Evolutionary conservation across 768 basidiomycete species (phyloP), one percentile per base, ranked within the genome.

Genomic region (Phylloporus sp.): DNA sequence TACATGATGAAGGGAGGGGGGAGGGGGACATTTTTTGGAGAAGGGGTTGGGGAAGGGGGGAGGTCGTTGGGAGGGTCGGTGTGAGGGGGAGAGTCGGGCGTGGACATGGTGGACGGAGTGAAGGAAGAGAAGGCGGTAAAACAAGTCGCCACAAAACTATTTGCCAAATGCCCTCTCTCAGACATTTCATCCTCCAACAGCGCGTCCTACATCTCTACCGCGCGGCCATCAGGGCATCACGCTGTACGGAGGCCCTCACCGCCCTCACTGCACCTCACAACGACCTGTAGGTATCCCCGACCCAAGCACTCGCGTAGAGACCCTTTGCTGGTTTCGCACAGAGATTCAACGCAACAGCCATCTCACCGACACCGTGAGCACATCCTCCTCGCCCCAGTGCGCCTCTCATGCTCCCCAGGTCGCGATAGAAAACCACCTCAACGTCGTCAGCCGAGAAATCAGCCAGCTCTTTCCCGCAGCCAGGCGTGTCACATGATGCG

Each of bases 181-280:
- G 75, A 66, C 85, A 90, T 66, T 90, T 89, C 59, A 76, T 90
- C 57, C 74, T 90, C 48, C 75, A 75, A 49, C 77, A 81, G 50
- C 69, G 75, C 59, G 80, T 76, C 17, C 59, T 89, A 36, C 62
- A 70, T 52, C 68, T 88, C 38, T 90, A 88, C 66, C 78, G 86
- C 46, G 63, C 71, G 43, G 76, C 79, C n/a, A 73, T 88, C 54
- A 80, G 86, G 40, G 80, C 84, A 11, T 80, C 84, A 8, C 73
- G 76, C 72, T 72, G 88, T 86, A 58, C 52, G 65, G 11, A 38
- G 31, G n/a, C n/a, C n/a, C n/a, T n/a, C 36, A 15, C 14, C 7
- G n/a, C 18, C 44, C 59, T 46, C 53, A 52, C 28, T 33, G 11
- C 29, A 36, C 22, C 33, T n/a, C 23, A 27, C 27, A n/a, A n/a